Base-by-base conservation (phyloP, 306 rosid species). In the Dicorynia guianensis region DNA sequence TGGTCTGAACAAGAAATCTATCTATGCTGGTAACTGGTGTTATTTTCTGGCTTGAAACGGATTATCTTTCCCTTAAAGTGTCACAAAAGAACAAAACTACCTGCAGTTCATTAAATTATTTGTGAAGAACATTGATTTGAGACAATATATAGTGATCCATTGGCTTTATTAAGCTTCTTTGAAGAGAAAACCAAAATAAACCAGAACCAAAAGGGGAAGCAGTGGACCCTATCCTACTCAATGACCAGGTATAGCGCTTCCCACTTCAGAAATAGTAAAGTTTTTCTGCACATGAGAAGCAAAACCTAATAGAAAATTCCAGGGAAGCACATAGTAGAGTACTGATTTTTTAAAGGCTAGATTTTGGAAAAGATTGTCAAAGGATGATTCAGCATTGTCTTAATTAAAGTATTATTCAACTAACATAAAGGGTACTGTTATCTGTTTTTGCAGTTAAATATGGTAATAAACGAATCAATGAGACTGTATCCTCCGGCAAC, bases 401-500 rank as follows among this genome's bases (percentile, higher is more conserved):
- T 39, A 35, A 50, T 49, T 39, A 35, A 50, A 38, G 49, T 54
- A 19, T 19, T 39, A 15, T 53, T 18, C 25, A 58, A 36, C 14
- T 81, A 49, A 82, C 20, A 6, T 52, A 8, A 19, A 5, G 30
- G 30, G 30, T 25, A 25, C 38, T 64, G 7, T 35, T 34, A 19
- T 20, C 63, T 63, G 62, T 34, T 55, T 67, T 60, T 87, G 72
- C 83, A 95, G 99, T 76, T 95, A 69, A 93, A 89, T 38, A 92
- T 86, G 99, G 98, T 95, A 15, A 95, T 95, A 54, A 95, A 95
- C n/a, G 99, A 95, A 58, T 86, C 99, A 48, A 68, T 95, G 48
- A 86, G 99, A 82, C 85, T 95, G 1, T 95, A 95, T 67, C 99
- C 99, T 15, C 99, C 99, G 0, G 99, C 96, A 4, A 89, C 89